Evolutionary conservation across 306 rosid species (phyloP), one percentile per base, ranked within the genome.

Genomic region (Quercus robur): DNA sequence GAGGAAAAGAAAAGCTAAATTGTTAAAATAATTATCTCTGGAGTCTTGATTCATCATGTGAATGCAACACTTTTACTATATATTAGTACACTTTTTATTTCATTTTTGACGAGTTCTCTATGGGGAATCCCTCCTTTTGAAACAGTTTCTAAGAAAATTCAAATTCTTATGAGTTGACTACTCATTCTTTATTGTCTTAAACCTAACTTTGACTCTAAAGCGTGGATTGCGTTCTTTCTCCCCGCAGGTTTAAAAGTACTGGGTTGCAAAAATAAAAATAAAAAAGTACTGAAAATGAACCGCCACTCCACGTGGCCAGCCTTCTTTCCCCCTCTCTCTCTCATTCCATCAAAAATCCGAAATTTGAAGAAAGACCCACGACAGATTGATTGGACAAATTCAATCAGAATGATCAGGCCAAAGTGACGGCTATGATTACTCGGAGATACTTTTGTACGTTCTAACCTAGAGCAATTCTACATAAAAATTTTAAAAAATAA

Each of bases 141-240:
- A 77, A 69, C 0, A 23, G 81, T 5, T 21, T 18, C 6, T 13
- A 26, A 10, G 57, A 26, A 74, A 86, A 69, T 79, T 84, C 80
- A 84, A 84, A 81, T 25, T 15, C 30, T 28, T 68, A 41, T 51
- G 64, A 51, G 92, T 91, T 91, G 91, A 89, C 93, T 59, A 33
- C 12, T 13, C 0, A 14, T 55, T 30, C n/a, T 38, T 3, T 49
- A 4, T 12, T 44, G 23, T 49, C 64, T 46, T 33, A 38, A 73
- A 84, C 89, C 90, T 14, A 91, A 85, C 80, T 81, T 83, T 87
- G 88, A 89, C 89, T 74, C 18, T 1, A 0, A 0, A 19, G 49
- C 58, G 28, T 30, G 14, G 23, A 69, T 68, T 73, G 61, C 61
- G 35, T 41, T 54, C 5, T 13, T n/a, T 56, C 30, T 63, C 56